A percentile compares a stretch with the other conserved stretches of the same genome.
These are phyloP conservation scores for Microstegium vimineum DNA, from an alignment of 176 grass and related monocot species.

Conservation along the genomic window DNA sequence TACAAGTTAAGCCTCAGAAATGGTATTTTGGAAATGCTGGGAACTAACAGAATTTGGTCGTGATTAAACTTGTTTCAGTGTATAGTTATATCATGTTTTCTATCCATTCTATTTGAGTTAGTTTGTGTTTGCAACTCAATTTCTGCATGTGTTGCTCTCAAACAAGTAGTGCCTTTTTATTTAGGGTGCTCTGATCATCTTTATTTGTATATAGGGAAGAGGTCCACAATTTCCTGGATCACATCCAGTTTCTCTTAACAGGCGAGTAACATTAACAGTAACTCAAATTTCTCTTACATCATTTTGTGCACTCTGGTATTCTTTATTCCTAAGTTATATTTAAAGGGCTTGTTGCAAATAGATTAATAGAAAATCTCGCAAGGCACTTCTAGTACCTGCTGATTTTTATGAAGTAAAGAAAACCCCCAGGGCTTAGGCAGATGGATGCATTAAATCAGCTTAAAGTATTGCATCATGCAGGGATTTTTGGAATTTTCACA, in stretches of 20 bases:
- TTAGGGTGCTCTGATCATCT: neutral
- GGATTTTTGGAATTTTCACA: too few relatives aligned
- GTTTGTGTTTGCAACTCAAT: neutral
- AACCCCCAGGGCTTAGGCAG: too few relatives aligned
- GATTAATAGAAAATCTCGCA: neutral
- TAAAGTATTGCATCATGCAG: too few relatives aligned
- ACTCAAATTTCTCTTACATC: neutral
- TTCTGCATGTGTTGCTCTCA: slow-evolving; percentile 3
- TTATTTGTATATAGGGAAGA: slow-evolving; percentile 54
- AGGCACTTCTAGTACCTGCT: neutral
- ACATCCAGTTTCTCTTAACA: slow-evolving; percentile 97
- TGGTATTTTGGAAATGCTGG: neutral
- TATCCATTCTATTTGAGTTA: neutral
- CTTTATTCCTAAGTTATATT: too few relatives aligned
- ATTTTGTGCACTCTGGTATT: too few relatives aligned
- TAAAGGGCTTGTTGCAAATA: neutral
- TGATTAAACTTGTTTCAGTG: slow-evolving; percentile 6
- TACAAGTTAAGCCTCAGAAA: neutral
- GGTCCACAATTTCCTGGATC: slow-evolving; percentile 88
- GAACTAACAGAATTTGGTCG: neutral
- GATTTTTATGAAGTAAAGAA: too few relatives aligned
- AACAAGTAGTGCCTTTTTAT: neutral
- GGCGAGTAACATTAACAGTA: slow-evolving; percentile 28
- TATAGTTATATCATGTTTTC: neutral
- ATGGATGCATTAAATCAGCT: too few relatives aligned